Conservation (phyloP, 495 filamentous ascomycete species). For the Hypoxylon perforatum region DNA sequence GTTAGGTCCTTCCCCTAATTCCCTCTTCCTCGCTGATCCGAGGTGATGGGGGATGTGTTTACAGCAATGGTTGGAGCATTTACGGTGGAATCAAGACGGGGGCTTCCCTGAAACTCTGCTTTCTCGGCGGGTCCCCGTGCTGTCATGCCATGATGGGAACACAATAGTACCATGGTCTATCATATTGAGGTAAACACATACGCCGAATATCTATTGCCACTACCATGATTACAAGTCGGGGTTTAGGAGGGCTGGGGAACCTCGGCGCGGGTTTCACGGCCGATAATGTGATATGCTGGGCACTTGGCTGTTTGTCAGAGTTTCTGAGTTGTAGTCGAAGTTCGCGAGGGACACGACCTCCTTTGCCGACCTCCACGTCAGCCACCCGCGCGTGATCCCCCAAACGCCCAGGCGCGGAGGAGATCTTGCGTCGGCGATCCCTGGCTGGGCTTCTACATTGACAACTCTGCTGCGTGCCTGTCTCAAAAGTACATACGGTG, state of each 20-base stretch:
- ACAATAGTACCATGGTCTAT: constrained; percentile 14
- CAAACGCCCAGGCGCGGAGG: constrained; percentile 35
- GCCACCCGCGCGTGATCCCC: constrained; percentile 23
- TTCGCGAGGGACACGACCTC: constrained; percentile 3
- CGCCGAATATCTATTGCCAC: constrained; percentile 12
- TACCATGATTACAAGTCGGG: neutral
- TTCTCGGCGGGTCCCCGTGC: constrained; percentile 13
- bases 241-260: neutral
- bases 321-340: too few species aligned
- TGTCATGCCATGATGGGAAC: constrained; percentile 19
- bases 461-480: neutral
- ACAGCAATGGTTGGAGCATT: constrained; percentile 39
- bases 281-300: neutral
- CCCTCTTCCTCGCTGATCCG: constrained; percentile 13
- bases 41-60: constrained; percentile 32
- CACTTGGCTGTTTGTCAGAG: neutral
- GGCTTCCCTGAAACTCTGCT: constrained; percentile 31
- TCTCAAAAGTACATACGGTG: neutral
- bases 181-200: neutral
- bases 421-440: constrained; percentile 39
- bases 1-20: constrained; percentile 16
- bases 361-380: constrained; percentile 36
- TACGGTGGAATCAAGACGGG: constrained; percentile 35
- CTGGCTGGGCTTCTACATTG: constrained; percentile 11
- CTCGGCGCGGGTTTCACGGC: constrained; percentile 16